These are phyloP conservation scores for Fagus crenata DNA, from an alignment of 306 rosid species.

Conservation along the genomic window DNA sequence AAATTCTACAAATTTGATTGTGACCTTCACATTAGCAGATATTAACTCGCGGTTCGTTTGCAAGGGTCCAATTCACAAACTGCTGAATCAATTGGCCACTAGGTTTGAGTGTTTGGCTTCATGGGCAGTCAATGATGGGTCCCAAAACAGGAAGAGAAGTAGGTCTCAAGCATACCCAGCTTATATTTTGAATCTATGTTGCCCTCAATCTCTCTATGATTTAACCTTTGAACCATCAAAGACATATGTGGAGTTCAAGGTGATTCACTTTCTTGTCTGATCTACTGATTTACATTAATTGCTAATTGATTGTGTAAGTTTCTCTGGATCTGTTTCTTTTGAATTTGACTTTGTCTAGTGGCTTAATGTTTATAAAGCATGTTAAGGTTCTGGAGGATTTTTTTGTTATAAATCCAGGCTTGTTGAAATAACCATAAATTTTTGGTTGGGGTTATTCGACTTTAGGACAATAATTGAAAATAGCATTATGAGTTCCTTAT, in stretches of 20 bases:
- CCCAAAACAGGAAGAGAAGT: slow-evolving; percentile 66
- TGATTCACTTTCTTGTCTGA: slow-evolving; percentile 36
- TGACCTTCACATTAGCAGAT: slow-evolving; percentile 76
- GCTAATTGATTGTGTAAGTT: slow-evolving; percentile 14
- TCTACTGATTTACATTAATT: background rate
- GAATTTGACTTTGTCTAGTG: slow-evolving; percentile 3
- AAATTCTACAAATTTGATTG: slow-evolving; percentile 20
- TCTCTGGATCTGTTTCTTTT: background rate
- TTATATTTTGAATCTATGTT: slow-evolving; percentile 72
- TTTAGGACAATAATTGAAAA: slow-evolving; percentile 20
- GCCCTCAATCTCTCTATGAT: slow-evolving; percentile 78
- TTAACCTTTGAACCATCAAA: slow-evolving; percentile 81
- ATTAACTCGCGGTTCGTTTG: slow-evolving; percentile 74
- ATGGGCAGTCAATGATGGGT: slow-evolving; percentile 33
- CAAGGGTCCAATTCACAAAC: slow-evolving; percentile 90
- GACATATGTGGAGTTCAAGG: slow-evolving; percentile 85
- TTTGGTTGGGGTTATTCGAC: slow-evolving; percentile 25
- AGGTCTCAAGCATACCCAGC: slow-evolving; percentile 61
- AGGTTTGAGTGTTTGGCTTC: slow-evolving; percentile 51
- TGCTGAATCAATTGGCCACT: slow-evolving; percentile 72
- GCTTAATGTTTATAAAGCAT: slow-evolving; percentile 11
- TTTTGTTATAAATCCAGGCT: slow-evolving; percentile 24
- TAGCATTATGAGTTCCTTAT: background rate
- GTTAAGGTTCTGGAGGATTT: slow-evolving; percentile 14
- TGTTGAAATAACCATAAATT: slow-evolving; percentile 21